Conservation (phyloP, 768 basidiomycete genomes). For the Candolleomyces eurysporus region DNA sequence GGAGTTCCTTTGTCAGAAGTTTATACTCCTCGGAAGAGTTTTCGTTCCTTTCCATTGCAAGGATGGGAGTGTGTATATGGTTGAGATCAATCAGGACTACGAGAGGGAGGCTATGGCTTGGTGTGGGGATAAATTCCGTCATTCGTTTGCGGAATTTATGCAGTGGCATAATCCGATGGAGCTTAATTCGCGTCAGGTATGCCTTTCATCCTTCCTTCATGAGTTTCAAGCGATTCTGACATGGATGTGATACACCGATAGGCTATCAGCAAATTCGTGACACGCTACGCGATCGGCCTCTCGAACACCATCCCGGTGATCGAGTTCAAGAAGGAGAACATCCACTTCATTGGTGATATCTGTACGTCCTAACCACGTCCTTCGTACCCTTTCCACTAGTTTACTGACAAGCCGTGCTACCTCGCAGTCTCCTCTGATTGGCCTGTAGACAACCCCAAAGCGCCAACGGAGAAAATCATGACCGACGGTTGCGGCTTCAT, state of each 20-base stretch:
- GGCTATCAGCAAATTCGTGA: conserved; percentile 67
- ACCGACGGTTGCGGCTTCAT: conserved; percentile 78
- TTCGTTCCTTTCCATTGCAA: conserved; percentile 65
- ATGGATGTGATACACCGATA: conserved; percentile 22
- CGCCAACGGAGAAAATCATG: conserved; percentile 57
- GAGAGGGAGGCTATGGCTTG: conserved; percentile 30
- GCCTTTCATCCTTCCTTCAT: conserved; percentile 12
- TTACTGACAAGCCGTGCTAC: background rate
- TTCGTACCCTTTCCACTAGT: background rate
- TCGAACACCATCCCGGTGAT: conserved; percentile 66
- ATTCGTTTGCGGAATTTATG: conserved; percentile 47
- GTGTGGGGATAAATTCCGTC: conserved; percentile 50
- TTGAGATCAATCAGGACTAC: conserved; percentile 55
- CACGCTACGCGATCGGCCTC: conserved; percentile 62
- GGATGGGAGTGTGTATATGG: conserved; percentile 57
- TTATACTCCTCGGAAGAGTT: conserved; percentile 63
- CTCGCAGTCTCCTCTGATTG: conserved; percentile 36
- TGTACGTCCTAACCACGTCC: conserved; percentile 33
- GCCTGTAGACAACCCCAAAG: conserved; percentile 27
- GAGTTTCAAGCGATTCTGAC: background rate
- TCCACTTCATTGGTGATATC: conserved; percentile 49
- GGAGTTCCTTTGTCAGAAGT: conserved; percentile 42
- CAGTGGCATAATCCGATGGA: conserved; percentile 64
- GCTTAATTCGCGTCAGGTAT: conserved; percentile 57
- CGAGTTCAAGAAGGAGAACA: conserved; percentile 47